These are phyloP conservation scores for Paratinospora sagittata DNA, from an alignment of 164 flowering plant species.

Conservation along the genomic window DNA sequence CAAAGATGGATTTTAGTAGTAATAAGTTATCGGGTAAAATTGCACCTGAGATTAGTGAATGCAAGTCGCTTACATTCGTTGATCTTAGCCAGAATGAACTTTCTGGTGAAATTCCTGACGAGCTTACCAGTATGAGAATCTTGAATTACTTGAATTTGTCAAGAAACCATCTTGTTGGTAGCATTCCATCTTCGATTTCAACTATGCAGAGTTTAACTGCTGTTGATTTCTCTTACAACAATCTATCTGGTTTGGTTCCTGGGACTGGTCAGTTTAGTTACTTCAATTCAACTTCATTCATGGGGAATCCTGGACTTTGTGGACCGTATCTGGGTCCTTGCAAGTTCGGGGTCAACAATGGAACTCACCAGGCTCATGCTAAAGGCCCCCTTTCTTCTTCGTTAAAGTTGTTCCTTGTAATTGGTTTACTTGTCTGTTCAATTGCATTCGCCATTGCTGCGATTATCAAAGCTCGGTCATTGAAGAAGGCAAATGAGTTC, in stretches of 20 bases:
- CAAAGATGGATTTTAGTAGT: constrained; percentile 81
- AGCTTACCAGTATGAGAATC: constrained; percentile 73
- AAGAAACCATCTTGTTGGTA: constrained; percentile 67
- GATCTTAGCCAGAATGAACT: constrained; percentile 86
- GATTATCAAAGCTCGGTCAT: constrained; percentile 75
- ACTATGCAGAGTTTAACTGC: constrained; percentile 91
- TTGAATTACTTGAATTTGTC: constrained; percentile 84
- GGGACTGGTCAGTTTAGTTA: constrained; percentile 92
- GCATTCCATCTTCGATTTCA: constrained; percentile 64
- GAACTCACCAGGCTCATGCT: constrained; percentile 36
- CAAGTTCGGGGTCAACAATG: constrained; percentile 45
- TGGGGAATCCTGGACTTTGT: constrained; percentile 88
- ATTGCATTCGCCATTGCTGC: constrained; percentile 88
- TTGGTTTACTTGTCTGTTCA: constrained; percentile 83
- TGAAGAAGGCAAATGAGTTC: constrained; percentile 68
- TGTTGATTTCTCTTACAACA: constrained; percentile 88
- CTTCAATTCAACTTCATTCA: constrained; percentile 82
- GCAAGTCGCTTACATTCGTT: constrained; percentile 69
- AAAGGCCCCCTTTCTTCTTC: constrained; percentile 72
- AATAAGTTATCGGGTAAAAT: constrained; percentile 67
- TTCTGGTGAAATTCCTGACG: constrained; percentile 68
- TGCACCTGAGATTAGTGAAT: constrained; percentile 68
- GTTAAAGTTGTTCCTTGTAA: constrained; percentile 78
- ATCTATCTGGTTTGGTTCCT: constrained; percentile 87
- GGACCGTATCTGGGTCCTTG: constrained; percentile 89